Conservation (phyloP, 1,139 yeast genomes). For the Yarrowia galli region DNA sequence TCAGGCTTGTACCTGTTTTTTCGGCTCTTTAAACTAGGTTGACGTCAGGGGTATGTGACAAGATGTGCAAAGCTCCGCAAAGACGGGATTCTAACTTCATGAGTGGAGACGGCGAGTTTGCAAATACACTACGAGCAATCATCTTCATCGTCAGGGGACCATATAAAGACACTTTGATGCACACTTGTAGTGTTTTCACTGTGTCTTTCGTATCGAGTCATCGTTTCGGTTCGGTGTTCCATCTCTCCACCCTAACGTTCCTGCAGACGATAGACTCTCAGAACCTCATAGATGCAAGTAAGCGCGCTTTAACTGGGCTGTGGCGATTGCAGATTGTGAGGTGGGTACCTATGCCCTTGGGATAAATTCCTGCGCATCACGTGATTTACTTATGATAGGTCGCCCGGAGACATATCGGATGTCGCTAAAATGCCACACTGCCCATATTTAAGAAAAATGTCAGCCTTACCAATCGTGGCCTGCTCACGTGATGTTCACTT, state of each 20-base stretch:
- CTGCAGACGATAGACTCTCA: constrained; percentile 15
- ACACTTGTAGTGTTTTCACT: not conserved
- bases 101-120: not conserved
- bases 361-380: not conserved
- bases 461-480: not conserved
- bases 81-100: not conserved
- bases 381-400: not conserved
- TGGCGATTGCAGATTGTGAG: not conserved
- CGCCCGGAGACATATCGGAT: not conserved
- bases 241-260: constrained; percentile 5
- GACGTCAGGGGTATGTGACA: constrained; percentile 33
- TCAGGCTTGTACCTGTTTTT: constrained; percentile 30
- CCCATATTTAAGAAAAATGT: not conserved
- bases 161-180: too few relatives aligned
- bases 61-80: not conserved
- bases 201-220: not conserved
- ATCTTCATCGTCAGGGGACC: too few relatives aligned
- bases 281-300: constrained; percentile 10
- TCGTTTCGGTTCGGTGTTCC: not conserved
- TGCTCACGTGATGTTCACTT: not conserved
- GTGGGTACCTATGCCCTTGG: not conserved
- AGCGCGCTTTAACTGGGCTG: constrained; percentile 25
- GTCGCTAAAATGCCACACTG: not conserved
- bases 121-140: not conserved
- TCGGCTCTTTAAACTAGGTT: constrained; percentile 22